Evolutionary conservation across 2,329 filamentous ascomycete genomes (phyloP).

Genomic region (Scortechinia acanthostroma): DNA sequence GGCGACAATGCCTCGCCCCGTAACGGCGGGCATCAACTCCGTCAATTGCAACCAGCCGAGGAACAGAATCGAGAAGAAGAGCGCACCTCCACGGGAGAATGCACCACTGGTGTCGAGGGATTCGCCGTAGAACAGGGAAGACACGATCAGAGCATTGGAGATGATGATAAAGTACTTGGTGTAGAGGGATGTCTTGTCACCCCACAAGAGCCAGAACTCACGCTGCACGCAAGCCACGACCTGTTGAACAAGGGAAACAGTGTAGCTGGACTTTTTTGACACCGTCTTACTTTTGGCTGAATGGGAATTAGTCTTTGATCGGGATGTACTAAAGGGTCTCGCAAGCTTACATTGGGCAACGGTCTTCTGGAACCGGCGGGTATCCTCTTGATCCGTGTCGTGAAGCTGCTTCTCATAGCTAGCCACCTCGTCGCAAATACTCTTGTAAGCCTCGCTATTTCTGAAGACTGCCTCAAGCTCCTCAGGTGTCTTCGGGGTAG

Average conservation of each 20-base stretch:
- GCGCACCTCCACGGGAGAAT: slow-evolving; percentile 53
- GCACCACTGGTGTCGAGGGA: slow-evolving; percentile 49
- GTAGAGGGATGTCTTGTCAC: slow-evolving; percentile 67
- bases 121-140: slow-evolving; percentile 71
- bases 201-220: slow-evolving; percentile 73
- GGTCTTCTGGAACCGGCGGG: slow-evolving; percentile 56
- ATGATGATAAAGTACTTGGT: slow-evolving; percentile 77
- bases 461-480: slow-evolving; percentile 54
- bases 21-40: slow-evolving; percentile 72
- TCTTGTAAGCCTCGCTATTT: slow-evolving; percentile 42
- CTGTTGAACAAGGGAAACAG: slow-evolving; percentile 67
- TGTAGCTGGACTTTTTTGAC: slow-evolving; percentile 67
- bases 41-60: slow-evolving; percentile 67
- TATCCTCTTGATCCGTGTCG: slow-evolving; percentile 48
- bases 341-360: no score
- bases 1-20: slow-evolving; percentile 62
- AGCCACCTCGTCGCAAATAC: slow-evolving; percentile 43
- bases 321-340: no score
- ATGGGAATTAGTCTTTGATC: no score
- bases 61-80: slow-evolving; percentile 64
- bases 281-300: slow-evolving; percentile 65
- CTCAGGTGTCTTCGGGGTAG: slow-evolving; percentile 51
- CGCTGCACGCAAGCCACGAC: slow-evolving; percentile 62
- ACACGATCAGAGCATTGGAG: slow-evolving; percentile 68
- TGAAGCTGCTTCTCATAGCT: slow-evolving; percentile 49